These are phyloP conservation scores for Saccharum spontaneum DNA, from an alignment of 176 grass and related monocot species.

Conservation along the genomic window DNA sequence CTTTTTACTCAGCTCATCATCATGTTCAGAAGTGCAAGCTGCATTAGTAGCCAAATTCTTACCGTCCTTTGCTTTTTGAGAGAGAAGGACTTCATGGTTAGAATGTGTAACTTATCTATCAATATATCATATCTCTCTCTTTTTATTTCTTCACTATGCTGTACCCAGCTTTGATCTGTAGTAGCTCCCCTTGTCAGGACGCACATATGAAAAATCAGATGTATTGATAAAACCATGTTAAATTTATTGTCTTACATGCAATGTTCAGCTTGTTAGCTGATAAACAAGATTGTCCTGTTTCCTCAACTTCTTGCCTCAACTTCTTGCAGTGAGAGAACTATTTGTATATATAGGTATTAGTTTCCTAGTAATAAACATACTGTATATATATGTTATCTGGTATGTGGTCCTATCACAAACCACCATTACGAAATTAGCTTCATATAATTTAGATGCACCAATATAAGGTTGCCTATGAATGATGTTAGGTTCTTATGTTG, in stretches of 20 bases:
- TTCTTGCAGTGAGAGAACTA: background rate
- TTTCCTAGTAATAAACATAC: background rate
- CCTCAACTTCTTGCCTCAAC: background rate
- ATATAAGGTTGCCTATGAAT: background rate
- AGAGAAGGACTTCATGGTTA: constrained; percentile 69
- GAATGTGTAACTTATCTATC: constrained; percentile 28
- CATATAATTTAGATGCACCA: background rate
- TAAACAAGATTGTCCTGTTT: background rate
- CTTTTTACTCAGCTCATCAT: constrained; percentile 67
- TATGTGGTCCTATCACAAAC: background rate
- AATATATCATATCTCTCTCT: background rate
- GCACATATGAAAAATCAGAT: constrained; percentile 1
- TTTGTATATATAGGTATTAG: background rate
- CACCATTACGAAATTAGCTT: background rate
- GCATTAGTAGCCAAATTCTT: constrained; percentile 66
- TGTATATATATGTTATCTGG: background rate
- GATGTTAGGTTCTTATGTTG: background rate
- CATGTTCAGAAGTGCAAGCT: constrained; percentile 57
- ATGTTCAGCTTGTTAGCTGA: background rate
- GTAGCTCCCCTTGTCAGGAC: background rate
- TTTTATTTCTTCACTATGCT: constrained; percentile 1
- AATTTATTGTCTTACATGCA: background rate
- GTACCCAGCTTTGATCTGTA: background rate
- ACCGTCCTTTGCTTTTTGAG: constrained; percentile 68
- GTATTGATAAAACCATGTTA: background rate